Base-by-base conservation (phyloP, 371 early-diverging fungal genomes). In the Mucor sp. region DNA sequence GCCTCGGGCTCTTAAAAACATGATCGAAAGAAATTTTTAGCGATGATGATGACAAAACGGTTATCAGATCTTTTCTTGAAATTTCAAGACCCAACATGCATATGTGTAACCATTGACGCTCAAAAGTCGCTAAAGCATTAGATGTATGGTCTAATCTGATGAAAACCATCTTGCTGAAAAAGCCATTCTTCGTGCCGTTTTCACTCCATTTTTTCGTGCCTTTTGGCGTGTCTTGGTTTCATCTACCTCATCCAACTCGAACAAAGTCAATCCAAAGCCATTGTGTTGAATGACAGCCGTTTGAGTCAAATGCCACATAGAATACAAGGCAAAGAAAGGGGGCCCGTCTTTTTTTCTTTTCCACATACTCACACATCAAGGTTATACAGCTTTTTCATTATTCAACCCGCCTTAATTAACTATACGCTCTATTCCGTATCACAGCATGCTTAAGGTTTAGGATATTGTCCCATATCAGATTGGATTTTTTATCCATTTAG, bases 31-130 rank as follows among this genome's bases (percentile, higher is more conserved):
- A 53, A 53, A 53, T 53, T 53, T 50, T 53, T 53, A 8, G 33
- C 12, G 37, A 12, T 35, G 53, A 53, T 27, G 53, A 53, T 53
- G 53, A 53, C 53, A 53, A 53, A 53, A 53, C 23, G 23, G 28
- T 61, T 61, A 61, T 61, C 61, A 61, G 61, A 61, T 61, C 61
- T 17, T 61, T 32, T 58, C 12, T 44, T 43, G 15, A 9, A 19
- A 32, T 47, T 41, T 39, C n/a, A 41, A 14, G 12, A 41, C 19
- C 17, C 44, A 44, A 27, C 39, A 59, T 39, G 39, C 59, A 59
- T 37, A 59, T 21, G 37, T 59, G 59, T 39, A 59, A 59, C 57
- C 30, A 47, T 41, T 17, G 17, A 55, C 0, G 30, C 55, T 14
- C 14, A 35, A 35, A 50, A 8, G 41, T 17, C 3, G 41, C 41